A percentile compares a stretch with the other conserved stretches of the same genome.
Evolutionary conservation across 2,329 filamentous ascomycete genomes (phyloP).

Genomic region (Chrysosphaeria jannelii): DNA sequence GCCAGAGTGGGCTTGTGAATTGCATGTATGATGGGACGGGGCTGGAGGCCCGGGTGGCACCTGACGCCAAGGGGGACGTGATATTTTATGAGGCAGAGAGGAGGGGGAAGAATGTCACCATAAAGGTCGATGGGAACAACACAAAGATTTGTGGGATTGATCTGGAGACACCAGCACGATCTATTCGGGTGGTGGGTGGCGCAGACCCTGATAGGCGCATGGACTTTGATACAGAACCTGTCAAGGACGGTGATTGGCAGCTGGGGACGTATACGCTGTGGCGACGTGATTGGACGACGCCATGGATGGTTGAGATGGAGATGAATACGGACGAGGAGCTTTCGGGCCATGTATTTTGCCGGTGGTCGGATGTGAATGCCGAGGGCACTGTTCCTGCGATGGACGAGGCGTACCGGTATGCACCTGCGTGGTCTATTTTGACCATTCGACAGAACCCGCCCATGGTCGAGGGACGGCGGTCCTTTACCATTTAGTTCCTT

Average conservation of each 20-base stretch:
- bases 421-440: conserved; percentile 51
- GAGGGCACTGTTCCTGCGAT: conserved; percentile 47
- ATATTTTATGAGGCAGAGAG: too few relatives aligned
- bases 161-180: conserved; percentile 35
- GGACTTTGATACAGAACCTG: conserved; percentile 18
- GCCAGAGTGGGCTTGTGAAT: conserved; percentile 21
- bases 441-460: conserved; percentile 42
- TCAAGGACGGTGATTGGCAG: conserved; percentile 16
- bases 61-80: too few relatives aligned
- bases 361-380: conserved; percentile 67
- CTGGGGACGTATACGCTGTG: conserved; percentile 45
- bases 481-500: background rate
- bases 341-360: conserved; percentile 26
- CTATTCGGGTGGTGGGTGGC: conserved; percentile 27
- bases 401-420: conserved; percentile 47
- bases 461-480: conserved; percentile 34
- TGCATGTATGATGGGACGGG: conserved; percentile 39
- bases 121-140: conserved; percentile 40
- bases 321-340: conserved; percentile 24
- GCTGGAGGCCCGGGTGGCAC: conserved; percentile 7
- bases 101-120: conserved; percentile 11
- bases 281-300: conserved; percentile 48
- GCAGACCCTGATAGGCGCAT: conserved; percentile 33
- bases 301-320: conserved; percentile 46
- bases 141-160: conserved; percentile 50